Percentiles rank a stretch among this genome's conserved stretches.
These are phyloP conservation scores for Avena sativa DNA, from an alignment of 176 grass and related monocot genomes.

Conservation along the genomic window DNA sequence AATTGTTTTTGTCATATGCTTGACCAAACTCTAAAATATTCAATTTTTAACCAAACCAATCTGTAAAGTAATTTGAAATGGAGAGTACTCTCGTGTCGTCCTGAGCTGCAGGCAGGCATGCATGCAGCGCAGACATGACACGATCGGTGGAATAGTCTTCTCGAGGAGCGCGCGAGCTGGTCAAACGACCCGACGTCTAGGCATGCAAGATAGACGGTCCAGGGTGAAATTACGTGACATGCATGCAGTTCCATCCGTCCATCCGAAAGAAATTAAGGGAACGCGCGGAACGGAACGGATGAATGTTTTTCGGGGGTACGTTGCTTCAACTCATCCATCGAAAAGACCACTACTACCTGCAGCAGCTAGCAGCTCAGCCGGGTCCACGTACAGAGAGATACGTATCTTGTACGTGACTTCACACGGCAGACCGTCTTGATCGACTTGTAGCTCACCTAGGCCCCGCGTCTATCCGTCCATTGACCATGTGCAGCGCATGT, in stretches of 20 bases:
- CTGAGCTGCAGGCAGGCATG: not conserved
- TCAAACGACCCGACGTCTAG: not conserved
- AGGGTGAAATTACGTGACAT: not conserved
- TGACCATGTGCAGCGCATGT: no score
- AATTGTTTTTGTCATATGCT: no score
- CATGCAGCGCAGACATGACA: not conserved
- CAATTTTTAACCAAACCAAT: no score
- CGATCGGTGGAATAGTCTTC: not conserved
- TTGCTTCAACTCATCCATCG: not conserved
- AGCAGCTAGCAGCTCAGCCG: not conserved
- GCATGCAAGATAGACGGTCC: not conserved
- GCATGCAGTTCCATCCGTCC: not conserved
- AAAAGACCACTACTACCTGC: not conserved
- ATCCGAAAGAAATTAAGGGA: not conserved
- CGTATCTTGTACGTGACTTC: slow-evolving; percentile 5
- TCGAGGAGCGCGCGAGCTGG: not conserved
- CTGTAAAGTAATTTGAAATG: no score
- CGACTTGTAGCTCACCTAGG: not conserved
- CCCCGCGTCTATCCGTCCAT: not conserved
- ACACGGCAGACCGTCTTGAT: not conserved
- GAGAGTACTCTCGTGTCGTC: no score
- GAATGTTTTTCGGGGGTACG: not conserved
- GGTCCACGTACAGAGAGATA: not conserved
- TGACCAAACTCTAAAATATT: no score
- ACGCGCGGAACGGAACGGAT: not conserved